Conservation (phyloP, 1,139 yeast species). For the Ogataea hybrid region DNA sequence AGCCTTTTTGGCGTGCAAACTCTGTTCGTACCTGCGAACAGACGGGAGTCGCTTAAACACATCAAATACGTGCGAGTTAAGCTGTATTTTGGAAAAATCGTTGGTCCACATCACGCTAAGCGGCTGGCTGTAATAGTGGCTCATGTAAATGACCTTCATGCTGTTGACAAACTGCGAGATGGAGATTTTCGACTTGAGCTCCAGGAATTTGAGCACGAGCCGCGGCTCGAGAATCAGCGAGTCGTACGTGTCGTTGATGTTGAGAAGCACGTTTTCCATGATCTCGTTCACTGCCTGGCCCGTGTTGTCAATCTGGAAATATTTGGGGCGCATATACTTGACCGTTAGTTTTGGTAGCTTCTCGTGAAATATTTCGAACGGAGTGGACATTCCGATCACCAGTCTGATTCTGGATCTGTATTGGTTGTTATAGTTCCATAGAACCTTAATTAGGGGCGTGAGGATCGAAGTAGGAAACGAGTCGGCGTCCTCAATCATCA, state of each 20-base stretch:
- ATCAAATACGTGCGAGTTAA: conserved; percentile 36
- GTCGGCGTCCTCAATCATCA: conserved; percentile 65
- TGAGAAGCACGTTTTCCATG: conserved; percentile 33
- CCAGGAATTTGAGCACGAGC: conserved; percentile 26
- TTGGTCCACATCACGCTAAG: conserved; percentile 45
- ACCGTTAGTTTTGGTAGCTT: conserved; percentile 35
- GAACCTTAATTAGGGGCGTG: conserved; percentile 46
- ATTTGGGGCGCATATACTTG: conserved; percentile 23
- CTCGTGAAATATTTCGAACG: conserved; percentile 42
- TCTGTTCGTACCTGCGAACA: conserved; percentile 39
- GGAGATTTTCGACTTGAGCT: conserved; percentile 26
- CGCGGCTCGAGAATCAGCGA: conserved; percentile 32
- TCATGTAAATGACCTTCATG: conserved; percentile 63
- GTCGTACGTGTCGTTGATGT: conserved; percentile 33
- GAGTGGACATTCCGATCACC: conserved; percentile 52
- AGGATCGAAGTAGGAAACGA: conserved; percentile 52
- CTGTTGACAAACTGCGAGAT: conserved; percentile 45
- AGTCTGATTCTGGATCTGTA: conserved; percentile 16
- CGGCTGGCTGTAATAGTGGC: conserved; percentile 70
- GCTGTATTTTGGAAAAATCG: conserved; percentile 34
- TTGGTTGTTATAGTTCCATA: conserved; percentile 37
- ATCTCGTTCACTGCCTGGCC: conserved; percentile 42
- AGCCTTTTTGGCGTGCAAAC: conserved; percentile 18
- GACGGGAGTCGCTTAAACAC: conserved; percentile 47
- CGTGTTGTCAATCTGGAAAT: conserved; percentile 43